Percentiles rank a stretch among this genome's conserved stretches.
These are phyloP conservation scores for Mycena galopus DNA, from an alignment of 768 basidiomycete genomes.

Conservation along the genomic window DNA sequence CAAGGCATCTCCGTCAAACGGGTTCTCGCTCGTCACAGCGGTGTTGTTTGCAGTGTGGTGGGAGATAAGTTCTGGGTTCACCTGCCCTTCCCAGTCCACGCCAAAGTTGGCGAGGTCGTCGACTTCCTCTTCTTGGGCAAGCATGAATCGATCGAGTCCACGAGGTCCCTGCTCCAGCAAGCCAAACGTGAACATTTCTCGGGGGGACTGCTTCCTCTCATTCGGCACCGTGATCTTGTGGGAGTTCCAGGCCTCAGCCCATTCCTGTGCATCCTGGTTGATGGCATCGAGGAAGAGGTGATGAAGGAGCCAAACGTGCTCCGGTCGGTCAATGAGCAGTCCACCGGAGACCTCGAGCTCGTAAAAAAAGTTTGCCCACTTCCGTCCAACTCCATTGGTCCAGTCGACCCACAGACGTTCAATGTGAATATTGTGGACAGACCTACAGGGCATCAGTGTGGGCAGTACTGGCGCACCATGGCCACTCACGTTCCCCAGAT, in stretches of 20 bases:
- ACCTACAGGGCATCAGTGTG: constrained; percentile 28
- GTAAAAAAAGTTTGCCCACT: constrained; percentile 54
- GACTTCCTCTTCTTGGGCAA: not conserved
- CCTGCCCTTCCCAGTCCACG: constrained; percentile 7
- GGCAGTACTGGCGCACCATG: not conserved
- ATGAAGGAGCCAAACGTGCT: constrained; percentile 29
- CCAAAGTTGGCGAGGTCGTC: not conserved
- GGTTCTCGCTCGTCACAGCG: too few species aligned
- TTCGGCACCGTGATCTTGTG: constrained; percentile 32
- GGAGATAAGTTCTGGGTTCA: not conserved
- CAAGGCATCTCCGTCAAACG: too few species aligned
- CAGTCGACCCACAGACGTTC: constrained; percentile 57
- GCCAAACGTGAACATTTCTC: constrained; percentile 38
- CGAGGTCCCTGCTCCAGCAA: constrained; percentile 30
- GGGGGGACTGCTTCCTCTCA: constrained; percentile 9
- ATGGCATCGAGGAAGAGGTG: constrained; percentile 38
- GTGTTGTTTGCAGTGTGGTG: not conserved
- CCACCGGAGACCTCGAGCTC: constrained; percentile 46
- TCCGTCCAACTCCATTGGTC: constrained; percentile 47
- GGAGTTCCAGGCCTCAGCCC: constrained; percentile 46
- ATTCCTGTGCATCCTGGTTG: constrained; percentile 42
- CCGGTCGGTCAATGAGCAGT: constrained; percentile 40
- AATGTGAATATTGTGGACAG: constrained; percentile 56
- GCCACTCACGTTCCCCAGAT: constrained; percentile 49
- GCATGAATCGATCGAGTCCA: not conserved